Conservation (phyloP, 495 filamentous ascomycete species). For the Wilcoxina mikolae region DNA sequence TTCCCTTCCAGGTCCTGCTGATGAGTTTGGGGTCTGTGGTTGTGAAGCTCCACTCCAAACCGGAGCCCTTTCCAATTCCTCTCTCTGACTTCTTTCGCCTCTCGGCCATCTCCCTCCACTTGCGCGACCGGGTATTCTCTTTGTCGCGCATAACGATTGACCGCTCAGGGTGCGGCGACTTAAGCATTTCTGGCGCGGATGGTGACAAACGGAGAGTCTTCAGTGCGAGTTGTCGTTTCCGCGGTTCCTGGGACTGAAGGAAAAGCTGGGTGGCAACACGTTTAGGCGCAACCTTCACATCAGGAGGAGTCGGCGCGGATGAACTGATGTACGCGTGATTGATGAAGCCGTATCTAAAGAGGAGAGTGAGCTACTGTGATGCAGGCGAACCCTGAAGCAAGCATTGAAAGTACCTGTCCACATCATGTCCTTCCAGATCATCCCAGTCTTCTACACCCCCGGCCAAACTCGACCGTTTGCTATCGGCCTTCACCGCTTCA, state of each 20-base stretch:
- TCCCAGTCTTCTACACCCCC: slow-evolving; percentile 94
- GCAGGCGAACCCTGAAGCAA: background rate
- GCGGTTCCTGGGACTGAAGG: slow-evolving; percentile 19
- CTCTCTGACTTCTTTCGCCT: slow-evolving; percentile 33
- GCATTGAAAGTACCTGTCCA: slow-evolving; percentile 45
- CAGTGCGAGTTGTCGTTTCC: slow-evolving; percentile 31
- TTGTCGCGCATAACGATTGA: slow-evolving; percentile 47
- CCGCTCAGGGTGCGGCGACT: slow-evolving; percentile 15
- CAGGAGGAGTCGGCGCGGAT: slow-evolving; percentile 11
- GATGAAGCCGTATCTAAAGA: slow-evolving; percentile 75
- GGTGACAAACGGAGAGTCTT: slow-evolving; percentile 21
- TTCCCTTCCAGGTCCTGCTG: slow-evolving; percentile 90
- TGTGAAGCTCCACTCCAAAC: slow-evolving; percentile 85
- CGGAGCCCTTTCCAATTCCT: slow-evolving; percentile 44
- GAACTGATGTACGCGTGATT: slow-evolving; percentile 33
- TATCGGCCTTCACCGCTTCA: slow-evolving; percentile 1
- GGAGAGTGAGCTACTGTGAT: background rate
- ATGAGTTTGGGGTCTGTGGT: slow-evolving; percentile 70
- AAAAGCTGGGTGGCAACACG: slow-evolving; percentile 30
- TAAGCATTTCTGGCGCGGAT: slow-evolving; percentile 28
- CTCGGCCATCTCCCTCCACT: slow-evolving; percentile 95
- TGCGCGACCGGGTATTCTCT: slow-evolving; percentile 73
- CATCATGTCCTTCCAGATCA: slow-evolving; percentile 67
- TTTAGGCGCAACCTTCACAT: slow-evolving; percentile 17
- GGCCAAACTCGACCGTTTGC: slow-evolving; percentile 26